phyloP scores from a whole-genome alignment of 1,284 basidiomycete species.

The Amylostereum areolatum region DNA sequence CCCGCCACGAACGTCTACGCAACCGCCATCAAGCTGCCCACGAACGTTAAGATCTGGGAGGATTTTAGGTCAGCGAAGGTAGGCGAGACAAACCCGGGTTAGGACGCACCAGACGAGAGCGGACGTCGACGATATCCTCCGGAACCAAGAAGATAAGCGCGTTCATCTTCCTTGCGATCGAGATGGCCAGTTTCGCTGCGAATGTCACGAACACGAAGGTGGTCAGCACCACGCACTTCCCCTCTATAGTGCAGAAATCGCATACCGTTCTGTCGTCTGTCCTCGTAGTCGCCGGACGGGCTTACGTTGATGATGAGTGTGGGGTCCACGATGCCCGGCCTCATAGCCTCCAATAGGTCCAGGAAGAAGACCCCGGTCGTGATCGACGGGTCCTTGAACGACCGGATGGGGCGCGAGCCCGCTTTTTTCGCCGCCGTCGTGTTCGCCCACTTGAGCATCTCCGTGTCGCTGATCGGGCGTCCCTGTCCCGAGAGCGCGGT shows the following conservation, averaged over 20 bases:
- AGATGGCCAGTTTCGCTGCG: constrained; percentile 91
- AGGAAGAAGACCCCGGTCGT: constrained; percentile 92
- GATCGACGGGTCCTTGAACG: constrained; percentile 92
- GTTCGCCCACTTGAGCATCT: constrained; percentile 97
- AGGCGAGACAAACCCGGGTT: not conserved
- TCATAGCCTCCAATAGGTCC: constrained; percentile 85
- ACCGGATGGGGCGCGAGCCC: constrained; percentile 70
- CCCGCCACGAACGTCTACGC: not conserved
- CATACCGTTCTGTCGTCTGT: constrained; percentile 87
- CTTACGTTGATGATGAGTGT: constrained; percentile 63
- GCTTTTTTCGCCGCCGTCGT: constrained; percentile 75
- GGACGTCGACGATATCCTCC: constrained; percentile 90
- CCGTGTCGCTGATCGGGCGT: constrained; percentile 80
- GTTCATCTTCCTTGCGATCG: constrained; percentile 96
- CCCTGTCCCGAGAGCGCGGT: constrained; percentile 72
- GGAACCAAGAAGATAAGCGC: constrained; percentile 97
- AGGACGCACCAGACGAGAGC: constrained; percentile 68
- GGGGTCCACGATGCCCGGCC: constrained; percentile 95
- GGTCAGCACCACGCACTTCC: not conserved
- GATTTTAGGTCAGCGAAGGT: not conserved
- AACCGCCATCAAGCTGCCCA: constrained; percentile 64
- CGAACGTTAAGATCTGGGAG: constrained; percentile 62
- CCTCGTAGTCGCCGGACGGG: constrained; percentile 77
- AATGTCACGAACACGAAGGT: not conserved
- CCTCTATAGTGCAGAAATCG: constrained; percentile 7